Evolutionary conservation across 2,329 filamentous ascomycete species (phyloP), one percentile per base, ranked within the genome.

Genomic region (Botrytis squamosa): DNA sequence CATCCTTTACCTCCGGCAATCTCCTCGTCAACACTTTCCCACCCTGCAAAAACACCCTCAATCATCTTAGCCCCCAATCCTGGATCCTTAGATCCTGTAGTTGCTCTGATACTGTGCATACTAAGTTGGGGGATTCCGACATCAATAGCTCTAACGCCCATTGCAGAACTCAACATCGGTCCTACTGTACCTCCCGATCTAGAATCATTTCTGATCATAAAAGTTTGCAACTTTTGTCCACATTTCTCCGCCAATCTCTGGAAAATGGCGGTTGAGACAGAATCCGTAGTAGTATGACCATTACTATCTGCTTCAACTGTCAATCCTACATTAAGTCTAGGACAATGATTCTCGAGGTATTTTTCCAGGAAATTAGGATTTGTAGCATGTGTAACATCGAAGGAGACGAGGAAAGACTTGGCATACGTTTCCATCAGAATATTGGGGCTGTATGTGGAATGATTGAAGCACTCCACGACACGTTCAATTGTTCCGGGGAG

Each of bases 271-370:
- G 93, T 93, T 18, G 93, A 96, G 29, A 97, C 90, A 72, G 91
- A 90, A 81, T 98, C 95, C 4, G 95, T 98, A 5, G 95, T 97
- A 93, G 98, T 97, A 84, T 98, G 94, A 7, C 94, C 96, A 80
- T 98, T 98, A 70, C 90, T 90, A 83, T 98, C 95, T 36, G 90
- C 90, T 64, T 90, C 91, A 57, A 99, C 87, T 25, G 91, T 89
- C 46, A 98, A 88, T 52, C 96, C 96, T 46, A 96, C 89, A 82
- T 99, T 99, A 71, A 99, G 88, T 74, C 93, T 89, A 1, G 96
- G 95, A 3, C 93, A 87, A 84, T 99, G 96, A 79, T 93, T 91
- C 73, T 93, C 88, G 29, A 98, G 90, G 84, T 98, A 98, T 42
- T 88, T 89, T 76, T 87, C 87, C 0, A 94, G 85, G 85, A 98